A percentile compares a stretch with the other conserved stretches of the same genome.
Conservation (phyloP, 768 basidiomycete species). For the Mycena olivaceomarginata region DNA sequence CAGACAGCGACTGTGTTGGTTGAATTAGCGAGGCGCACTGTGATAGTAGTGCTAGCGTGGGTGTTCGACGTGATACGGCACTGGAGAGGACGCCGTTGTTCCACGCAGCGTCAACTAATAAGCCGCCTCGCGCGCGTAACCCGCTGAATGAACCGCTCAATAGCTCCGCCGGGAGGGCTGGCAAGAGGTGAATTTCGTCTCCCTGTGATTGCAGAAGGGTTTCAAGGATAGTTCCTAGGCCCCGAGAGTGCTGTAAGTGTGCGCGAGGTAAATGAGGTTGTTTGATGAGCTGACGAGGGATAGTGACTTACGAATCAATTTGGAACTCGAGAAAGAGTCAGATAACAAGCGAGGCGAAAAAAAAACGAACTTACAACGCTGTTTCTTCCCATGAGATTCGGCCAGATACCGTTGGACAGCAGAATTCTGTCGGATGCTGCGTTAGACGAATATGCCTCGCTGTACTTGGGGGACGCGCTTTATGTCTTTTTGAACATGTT, state of each 20-base stretch:
- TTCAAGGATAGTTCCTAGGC: slow-evolving; percentile 34
- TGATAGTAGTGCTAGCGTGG: background rate
- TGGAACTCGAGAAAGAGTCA: slow-evolving; percentile 17
- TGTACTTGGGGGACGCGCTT: background rate
- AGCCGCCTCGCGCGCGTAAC: slow-evolving; percentile 36
- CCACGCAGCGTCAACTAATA: slow-evolving; percentile 37
- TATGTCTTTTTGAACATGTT: slow-evolving; percentile 27
- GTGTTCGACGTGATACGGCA: slow-evolving; percentile 25
- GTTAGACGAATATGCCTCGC: background rate
- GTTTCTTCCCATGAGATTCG: slow-evolving; percentile 34
- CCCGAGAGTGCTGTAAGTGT: slow-evolving; percentile 14
- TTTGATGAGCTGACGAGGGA: too few species aligned
- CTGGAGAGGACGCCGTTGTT: slow-evolving; percentile 23
- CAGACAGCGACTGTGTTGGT: background rate
- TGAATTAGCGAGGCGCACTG: slow-evolving; percentile 3
- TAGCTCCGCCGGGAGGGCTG: slow-evolving; percentile 36
- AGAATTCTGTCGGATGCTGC: slow-evolving; percentile 9
- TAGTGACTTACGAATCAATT: slow-evolving; percentile 30
- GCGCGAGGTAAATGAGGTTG: too few species aligned
- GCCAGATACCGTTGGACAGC: slow-evolving; percentile 32
- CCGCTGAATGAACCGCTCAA: slow-evolving; percentile 35
- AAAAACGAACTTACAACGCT: slow-evolving; percentile 1
- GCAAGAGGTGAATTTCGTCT: slow-evolving; percentile 42
- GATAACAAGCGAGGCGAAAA: too few species aligned
- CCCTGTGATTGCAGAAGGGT: slow-evolving; percentile 42